Evolutionary conservation across 352 stramenopile species (phyloP), one percentile per base, ranked within the genome.

Genomic region (Phytophthora cryptogea): DNA sequence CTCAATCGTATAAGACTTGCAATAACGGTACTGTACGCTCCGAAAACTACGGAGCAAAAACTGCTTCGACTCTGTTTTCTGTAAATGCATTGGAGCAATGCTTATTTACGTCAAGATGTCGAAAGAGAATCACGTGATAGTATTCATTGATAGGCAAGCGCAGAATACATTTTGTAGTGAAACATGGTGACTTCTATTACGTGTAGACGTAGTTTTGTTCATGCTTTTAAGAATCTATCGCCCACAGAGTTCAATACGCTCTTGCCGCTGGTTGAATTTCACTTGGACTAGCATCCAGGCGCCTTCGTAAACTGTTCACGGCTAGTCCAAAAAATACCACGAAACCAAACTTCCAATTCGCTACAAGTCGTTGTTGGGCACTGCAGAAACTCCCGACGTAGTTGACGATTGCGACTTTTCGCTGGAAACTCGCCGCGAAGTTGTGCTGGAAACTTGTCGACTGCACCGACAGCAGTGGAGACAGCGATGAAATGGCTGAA

Each of bases 401-500:
- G 17, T 5, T 27, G 16, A 42, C 26, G 17, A 28, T 30, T 40
- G n/a, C 16, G 10, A 8, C 4, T 42, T 48, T 48, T 3, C 37
- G 50, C 0, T n/a, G 37, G 26, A 57, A 9, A 47, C 13, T 57
- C 26, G n/a, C n/a, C 9, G 50, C 3, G 5, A 57, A 9, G 2
- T n/a, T 48, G 6, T 39, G 48, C 11, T 57, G 28, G 26, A 47
- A 49, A 5, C 27, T 27, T 23, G 31, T 11, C n/a, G n/a, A 16
- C 1, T 48, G 36, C 8, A 57, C 37, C 1, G 14, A 28, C 13
- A 26, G 7, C n/a, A 57, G 27, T 16, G 50, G 28, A 47, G 50
- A 40, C 36, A 57, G 16, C 0, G 48, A 55, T 16, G 23, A 55
- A 7, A 45, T 31, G 5, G 35, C 48, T 3, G 36, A 41, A 41